Conservation (phyloP, 176 grass and related monocot genomes). For the Puya raimondii region DNA sequence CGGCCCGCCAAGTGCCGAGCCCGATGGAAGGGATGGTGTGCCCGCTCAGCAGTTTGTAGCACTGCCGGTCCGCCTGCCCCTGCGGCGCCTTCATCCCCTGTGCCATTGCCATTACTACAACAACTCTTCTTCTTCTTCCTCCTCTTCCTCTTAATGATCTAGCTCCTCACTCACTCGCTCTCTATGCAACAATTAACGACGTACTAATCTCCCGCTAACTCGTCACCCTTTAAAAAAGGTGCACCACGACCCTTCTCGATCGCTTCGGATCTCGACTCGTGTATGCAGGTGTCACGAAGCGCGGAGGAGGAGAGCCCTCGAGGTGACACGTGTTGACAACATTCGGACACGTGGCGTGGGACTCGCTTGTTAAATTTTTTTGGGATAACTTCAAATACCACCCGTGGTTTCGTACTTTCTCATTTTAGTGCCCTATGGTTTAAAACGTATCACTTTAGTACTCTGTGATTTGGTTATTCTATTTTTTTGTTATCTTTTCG, state of each 20-base stretch:
- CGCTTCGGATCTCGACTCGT: background rate
- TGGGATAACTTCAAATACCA: no score
- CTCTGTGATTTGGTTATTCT: no score
- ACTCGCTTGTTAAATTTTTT: background rate
- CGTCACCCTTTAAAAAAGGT: background rate
- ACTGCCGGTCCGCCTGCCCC: constrained; percentile 21
- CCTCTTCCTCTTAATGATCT: background rate
- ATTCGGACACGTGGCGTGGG: background rate
- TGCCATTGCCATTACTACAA: constrained; percentile 33
- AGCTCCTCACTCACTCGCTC: no score
- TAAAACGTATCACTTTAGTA: no score
- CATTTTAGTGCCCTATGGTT: no score
- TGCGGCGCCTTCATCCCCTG: constrained; percentile 7
- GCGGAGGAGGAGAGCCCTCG: background rate
- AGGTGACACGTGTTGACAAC: background rate
- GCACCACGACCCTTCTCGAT: background rate
- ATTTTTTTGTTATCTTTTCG: no score
- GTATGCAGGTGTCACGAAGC: background rate
- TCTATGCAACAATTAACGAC: no score
- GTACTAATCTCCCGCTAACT: background rate
- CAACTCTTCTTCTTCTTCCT: background rate
- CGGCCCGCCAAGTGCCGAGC: constrained; percentile 55
- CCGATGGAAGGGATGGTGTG: constrained; percentile 48
- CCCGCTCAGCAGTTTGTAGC: constrained; percentile 48
- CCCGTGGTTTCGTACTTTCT: no score